Evolutionary conservation across 2,329 filamentous ascomycete genomes (phyloP).

Genomic region (Epicoccum sorghinum): DNA sequence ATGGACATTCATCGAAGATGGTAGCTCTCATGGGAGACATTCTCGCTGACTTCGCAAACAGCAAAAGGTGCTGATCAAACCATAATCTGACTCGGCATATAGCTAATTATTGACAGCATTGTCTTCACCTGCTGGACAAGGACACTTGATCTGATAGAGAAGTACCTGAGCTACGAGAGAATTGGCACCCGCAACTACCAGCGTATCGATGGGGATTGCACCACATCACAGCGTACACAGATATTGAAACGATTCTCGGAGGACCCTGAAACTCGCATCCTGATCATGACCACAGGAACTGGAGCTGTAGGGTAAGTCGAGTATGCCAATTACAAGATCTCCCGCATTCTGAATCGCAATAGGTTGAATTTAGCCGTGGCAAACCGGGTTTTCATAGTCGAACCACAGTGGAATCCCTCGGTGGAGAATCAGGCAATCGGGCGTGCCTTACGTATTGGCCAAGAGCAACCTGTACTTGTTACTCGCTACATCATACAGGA

Average conservation of each 20-base stretch:
- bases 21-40: constrained; percentile 42
- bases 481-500: constrained; percentile 54
- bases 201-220: constrained; percentile 55
- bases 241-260: constrained; percentile 50
- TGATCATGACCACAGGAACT: constrained; percentile 62
- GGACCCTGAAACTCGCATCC: constrained; percentile 36
- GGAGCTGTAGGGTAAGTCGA: constrained; percentile 56
- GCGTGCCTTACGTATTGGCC: constrained; percentile 56
- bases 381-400: constrained; percentile 58
- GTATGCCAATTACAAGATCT: accelerated
- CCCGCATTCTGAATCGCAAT: not conserved
- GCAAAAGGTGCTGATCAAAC: constrained; percentile 31
- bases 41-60: constrained; percentile 27
- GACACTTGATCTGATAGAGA: constrained; percentile 33
- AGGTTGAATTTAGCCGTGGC: constrained; percentile 58
- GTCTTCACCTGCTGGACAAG: constrained; percentile 43
- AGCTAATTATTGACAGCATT: constrained; percentile 25
- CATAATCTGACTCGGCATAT: not conserved
- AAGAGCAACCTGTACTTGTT: constrained; percentile 52
- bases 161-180: constrained; percentile 11
- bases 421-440: constrained; percentile 61
- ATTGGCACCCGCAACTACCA: constrained; percentile 28
- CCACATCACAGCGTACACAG: constrained; percentile 44
- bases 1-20: constrained; percentile 46
- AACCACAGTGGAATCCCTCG: constrained; percentile 62